Base-by-base conservation (phyloP, 352 stramenopile genomes). In the Globisporangium apiculatum region DNA sequence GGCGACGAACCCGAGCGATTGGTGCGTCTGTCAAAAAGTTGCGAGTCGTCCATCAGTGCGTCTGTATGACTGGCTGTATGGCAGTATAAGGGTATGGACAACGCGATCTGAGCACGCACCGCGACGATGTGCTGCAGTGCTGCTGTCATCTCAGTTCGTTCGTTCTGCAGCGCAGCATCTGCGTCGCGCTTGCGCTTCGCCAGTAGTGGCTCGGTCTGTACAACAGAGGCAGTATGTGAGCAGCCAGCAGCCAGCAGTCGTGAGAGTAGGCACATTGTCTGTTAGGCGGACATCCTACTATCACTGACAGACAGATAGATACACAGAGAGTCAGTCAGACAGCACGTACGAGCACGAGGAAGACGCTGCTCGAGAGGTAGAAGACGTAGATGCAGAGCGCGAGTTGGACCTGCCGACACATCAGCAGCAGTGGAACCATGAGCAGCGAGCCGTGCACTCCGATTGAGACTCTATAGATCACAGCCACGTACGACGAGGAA, bases 1-100 rank as follows among this genome's bases (percentile, higher is more conserved):
- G 3, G 81, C 76, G 14, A 89, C 73, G 47, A 94, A 89, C 1
- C 77, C 80, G 46, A 94, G 60, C 36, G 63, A 64, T 65, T 86
- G 75, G 55, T 83, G 85, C 57, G 73, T 75, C 77, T 89, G 59
- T 56, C 8, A 31, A 31, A 1, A 31, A 31, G 24, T 31, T 31
- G 24, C 24, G 24, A 31, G 24, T 31, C 24, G 24, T 31, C 24
- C 24, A 31, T 31, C 24, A 31, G 24, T 31, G 24, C 24, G 24
- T 31, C 24, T 2, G 24, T 31, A 31, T 31, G 24, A 31, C 24
- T 31, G 24, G 24, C 24, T 31, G 24, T 3, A 31, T 31, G 24
- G 24, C 24, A 31, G 24, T 31, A 31, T 3, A 2, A 31, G 24
- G 3, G 24, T 31, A 31, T 31, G 24, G 24, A 31, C 24, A 31